A percentile compares a stretch with the other conserved stretches of the same genome.
Evolutionary conservation across 2,329 filamentous ascomycete species (phyloP).

Genomic region (Ceratocystis papillata): DNA sequence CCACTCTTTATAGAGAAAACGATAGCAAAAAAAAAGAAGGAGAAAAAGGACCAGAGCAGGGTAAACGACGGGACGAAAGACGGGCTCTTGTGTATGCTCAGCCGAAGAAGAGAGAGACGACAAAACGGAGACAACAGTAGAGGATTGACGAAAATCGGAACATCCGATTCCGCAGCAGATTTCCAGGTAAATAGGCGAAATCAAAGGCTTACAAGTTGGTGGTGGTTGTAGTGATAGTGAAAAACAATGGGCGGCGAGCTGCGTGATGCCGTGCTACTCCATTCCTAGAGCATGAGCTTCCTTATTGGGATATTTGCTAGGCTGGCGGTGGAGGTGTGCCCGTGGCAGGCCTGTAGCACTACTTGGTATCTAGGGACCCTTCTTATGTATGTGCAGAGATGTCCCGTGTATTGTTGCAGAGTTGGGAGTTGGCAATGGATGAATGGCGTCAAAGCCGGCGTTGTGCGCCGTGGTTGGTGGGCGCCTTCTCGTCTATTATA

Average conservation of each 20-base stretch:
- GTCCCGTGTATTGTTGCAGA: too few species aligned
- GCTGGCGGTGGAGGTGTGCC: background rate
- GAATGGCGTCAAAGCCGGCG: slow-evolving; percentile 6
- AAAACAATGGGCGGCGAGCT: background rate
- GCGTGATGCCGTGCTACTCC: slow-evolving; percentile 11
- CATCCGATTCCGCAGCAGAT: background rate
- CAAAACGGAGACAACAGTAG: background rate
- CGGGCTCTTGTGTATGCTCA: background rate
- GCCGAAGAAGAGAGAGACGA: background rate
- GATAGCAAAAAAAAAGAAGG: background rate
- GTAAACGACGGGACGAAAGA: background rate
- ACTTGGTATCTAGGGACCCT: too few species aligned
- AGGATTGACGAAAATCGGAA: background rate
- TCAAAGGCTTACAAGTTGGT: slow-evolving; percentile 4
- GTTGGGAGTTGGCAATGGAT: background rate
- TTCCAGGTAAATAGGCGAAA: slow-evolving; percentile 12
- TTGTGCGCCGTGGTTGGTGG: background rate
- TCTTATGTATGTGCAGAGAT: too few species aligned
- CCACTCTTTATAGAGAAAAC: background rate
- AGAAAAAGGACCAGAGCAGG: background rate
- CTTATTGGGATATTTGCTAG: background rate
- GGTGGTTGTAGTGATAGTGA: too few species aligned
- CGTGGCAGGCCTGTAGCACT: slow-evolving; percentile 2
- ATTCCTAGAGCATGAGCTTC: slow-evolving; percentile 11
- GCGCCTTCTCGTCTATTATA: slow-evolving; percentile 6